These are phyloP conservation scores for Lolium multiflorum DNA, from an alignment of 176 grass and related monocot species.

Conservation along the genomic window DNA sequence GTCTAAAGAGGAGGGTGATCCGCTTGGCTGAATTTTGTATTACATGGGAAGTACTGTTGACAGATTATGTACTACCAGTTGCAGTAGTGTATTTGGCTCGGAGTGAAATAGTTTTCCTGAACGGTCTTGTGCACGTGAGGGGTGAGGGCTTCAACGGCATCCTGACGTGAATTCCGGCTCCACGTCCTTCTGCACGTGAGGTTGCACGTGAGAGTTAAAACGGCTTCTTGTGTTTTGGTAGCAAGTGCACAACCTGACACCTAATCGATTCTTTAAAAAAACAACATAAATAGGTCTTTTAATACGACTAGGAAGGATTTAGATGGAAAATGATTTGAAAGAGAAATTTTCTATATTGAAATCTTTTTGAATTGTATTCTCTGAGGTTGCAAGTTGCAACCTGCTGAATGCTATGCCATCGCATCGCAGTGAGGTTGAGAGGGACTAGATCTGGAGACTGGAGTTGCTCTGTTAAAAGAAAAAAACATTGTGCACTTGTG, in stretches of 20 bases:
- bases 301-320: no score
- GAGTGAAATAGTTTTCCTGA: not conserved
- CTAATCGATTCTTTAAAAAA: not conserved
- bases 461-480: no score
- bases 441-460: no score
- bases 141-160: constrained; percentile 42
- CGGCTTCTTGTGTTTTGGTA: not conserved
- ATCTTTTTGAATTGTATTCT: no score
- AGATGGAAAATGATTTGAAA: no score
- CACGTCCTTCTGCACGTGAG: not conserved
- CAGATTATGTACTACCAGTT: not conserved
- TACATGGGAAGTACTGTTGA: not conserved
- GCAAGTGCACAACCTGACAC: not conserved
- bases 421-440: no score
- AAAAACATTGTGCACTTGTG: no score
- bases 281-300: no score
- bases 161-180: constrained; percentile 27
- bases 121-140: constrained; percentile 20
- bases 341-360: no score
- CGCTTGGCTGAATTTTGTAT: not conserved
- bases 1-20: not conserved
- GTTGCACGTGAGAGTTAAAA: not conserved
- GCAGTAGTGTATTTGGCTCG: not conserved
- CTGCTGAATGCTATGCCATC: no score
- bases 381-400: not conserved